A percentile compares a stretch with the other conserved stretches of the same genome.
Conservation (phyloP, 2,329 filamentous ascomycete species). For the Penicillium sp. region DNA sequence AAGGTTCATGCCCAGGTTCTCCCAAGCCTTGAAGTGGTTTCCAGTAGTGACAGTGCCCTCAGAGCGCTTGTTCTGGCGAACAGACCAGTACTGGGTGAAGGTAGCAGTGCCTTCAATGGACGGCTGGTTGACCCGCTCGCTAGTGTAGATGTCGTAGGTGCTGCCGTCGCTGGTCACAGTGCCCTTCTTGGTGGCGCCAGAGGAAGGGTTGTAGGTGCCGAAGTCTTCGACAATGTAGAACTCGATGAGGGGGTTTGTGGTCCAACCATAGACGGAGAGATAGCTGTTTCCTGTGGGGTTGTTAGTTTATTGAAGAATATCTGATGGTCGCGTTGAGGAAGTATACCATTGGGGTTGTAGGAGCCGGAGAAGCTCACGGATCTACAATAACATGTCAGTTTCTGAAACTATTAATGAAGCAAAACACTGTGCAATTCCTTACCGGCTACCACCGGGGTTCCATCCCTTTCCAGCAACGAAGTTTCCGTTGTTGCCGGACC, state of each 20-base stretch:
- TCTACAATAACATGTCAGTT: too few species aligned
- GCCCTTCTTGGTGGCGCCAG: conserved; percentile 34
- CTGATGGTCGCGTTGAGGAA: too few species aligned
- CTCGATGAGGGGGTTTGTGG: conserved; percentile 40
- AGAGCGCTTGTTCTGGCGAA: conserved; percentile 40
- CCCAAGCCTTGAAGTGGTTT: conserved; percentile 46
- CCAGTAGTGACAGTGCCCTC: conserved; percentile 41
- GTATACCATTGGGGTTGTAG: conserved; percentile 28
- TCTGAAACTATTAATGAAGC: too few species aligned
- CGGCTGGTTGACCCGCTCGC: conserved; percentile 42
- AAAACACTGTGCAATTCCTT: too few species aligned
- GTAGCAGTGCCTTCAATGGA: conserved; percentile 47
- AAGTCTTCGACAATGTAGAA: conserved; percentile 46
- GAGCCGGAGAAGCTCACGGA: conserved; percentile 37
- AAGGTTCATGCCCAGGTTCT: conserved; percentile 34
- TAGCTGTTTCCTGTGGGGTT: conserved; percentile 40
- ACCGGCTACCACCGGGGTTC: conserved; percentile 59
- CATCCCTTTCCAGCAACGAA: conserved; percentile 58
- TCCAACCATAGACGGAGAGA: conserved; percentile 48
- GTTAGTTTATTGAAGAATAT: too few species aligned
- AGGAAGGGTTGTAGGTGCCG: conserved; percentile 38
- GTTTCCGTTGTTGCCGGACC: conserved; percentile 16
- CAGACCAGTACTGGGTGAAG: conserved; percentile 50
- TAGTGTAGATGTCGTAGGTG: conserved; percentile 43
- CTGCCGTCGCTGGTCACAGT: conserved; percentile 42